Evolutionary conservation across 306 rosid species (phyloP), one percentile per base, ranked within the genome.

Genomic region (Medicago truncatula): DNA sequence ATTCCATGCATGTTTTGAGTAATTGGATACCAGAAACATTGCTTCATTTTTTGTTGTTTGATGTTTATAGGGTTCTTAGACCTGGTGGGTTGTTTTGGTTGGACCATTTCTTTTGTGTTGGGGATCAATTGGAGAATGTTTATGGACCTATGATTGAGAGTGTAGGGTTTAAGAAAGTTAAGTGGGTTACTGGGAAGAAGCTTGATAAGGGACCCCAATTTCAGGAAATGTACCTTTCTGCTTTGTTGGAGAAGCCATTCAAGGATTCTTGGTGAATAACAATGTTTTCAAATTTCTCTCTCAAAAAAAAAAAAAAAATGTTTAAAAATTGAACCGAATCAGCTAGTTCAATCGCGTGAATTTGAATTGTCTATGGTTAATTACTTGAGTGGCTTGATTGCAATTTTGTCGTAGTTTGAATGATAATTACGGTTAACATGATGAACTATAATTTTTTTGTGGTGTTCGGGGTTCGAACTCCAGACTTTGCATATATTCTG

Each of bases 11-110:
- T 39, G 89, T 86, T 3, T 16, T 83, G 73, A 81, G 87, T 17
- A 81, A 81, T 9, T 83, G 87, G 87, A 75, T 80, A 40, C 87
- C 84, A 0, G 73, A 67, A 36, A 80, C 73, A 0, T 0, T 67
- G 80, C 65, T 76, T 39, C 77, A 84, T 16, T 82, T 87, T 46
- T 11, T 83, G 67, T 3, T 87, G 25, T 80, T 77, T 68, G 87
- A 80, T 57, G 60, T 82, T 10, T 84, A 82, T 53, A 70, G 87
- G 41, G 83, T 87, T 15, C 64, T 84, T 18, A 80, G 90, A 80
- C 88, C 87, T 0, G 87, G 91, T 7, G 91, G 88, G 60, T 16
- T 82, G 58, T 80, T 87, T 53, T 87, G 87, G 91, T 71, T 82
- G 72, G 88, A 85, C 53, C 91, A 77, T 75, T 84, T 87, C 44